These are phyloP conservation scores for Nicotiana knightiana DNA, from an alignment of 257 asterid species.

Conservation along the genomic window DNA sequence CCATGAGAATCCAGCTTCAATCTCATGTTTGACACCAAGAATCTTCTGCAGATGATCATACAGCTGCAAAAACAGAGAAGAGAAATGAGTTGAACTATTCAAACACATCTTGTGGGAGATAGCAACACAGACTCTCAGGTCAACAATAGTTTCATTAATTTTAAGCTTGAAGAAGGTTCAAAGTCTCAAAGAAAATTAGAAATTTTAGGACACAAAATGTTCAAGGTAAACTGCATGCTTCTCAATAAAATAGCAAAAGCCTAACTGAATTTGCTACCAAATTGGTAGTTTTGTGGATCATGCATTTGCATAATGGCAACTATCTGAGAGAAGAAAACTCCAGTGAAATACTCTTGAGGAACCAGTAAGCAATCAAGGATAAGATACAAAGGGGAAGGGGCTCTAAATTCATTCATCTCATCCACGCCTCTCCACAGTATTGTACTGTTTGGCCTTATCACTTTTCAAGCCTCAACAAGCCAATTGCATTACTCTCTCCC, in stretches of 20 bases:
- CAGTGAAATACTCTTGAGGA: not conserved
- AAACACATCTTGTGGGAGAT: not conserved
- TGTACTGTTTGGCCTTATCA: not conserved
- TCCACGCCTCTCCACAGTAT: not conserved
- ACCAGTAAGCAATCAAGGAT: not conserved
- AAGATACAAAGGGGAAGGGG: not conserved
- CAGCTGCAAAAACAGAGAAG: slow-evolving; percentile 45
- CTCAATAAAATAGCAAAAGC: not conserved
- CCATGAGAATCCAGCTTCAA: slow-evolving; percentile 91
- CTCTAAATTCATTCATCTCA: not conserved
- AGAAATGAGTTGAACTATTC: not conserved
- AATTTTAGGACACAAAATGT: not conserved
- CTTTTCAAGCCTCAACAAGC: not conserved
- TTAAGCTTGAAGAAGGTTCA: not conserved
- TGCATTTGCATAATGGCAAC: slow-evolving; percentile 1
- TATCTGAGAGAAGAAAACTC: not conserved
- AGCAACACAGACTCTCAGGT: not conserved
- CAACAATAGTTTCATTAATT: not conserved
- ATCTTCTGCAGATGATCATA: slow-evolving; percentile 73
- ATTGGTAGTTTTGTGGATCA: slow-evolving; percentile 2
- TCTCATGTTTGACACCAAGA: slow-evolving; percentile 80
- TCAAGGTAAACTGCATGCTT: not conserved
- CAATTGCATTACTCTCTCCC: not conserved
- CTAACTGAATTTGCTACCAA: not conserved
- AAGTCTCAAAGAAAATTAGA: not conserved